Conservation (phyloP, 495 filamentous ascomycete genomes). For the Neurospora intermedia region DNA sequence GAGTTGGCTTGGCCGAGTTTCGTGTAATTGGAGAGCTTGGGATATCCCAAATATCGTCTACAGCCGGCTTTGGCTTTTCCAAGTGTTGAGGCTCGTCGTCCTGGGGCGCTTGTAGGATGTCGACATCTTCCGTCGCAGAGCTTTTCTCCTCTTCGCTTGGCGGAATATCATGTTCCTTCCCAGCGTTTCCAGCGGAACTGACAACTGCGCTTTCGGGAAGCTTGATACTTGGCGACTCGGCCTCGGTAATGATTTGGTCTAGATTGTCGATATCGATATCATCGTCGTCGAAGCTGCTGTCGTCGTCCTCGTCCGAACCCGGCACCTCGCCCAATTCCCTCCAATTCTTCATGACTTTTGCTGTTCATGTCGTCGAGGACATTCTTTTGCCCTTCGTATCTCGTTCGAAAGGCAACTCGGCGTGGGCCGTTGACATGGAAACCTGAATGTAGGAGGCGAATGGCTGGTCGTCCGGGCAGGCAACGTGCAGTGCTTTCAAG, state of each 20-base stretch:
- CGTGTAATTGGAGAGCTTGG: not conserved
- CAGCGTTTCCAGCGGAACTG: not conserved
- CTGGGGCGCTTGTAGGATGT: slow-evolving; percentile 12
- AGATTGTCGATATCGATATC: slow-evolving; percentile 19
- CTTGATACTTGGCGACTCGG: not conserved
- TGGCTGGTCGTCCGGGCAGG: not conserved
- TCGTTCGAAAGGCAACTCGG: not conserved
- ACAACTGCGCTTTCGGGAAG: not conserved
- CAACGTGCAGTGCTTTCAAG: not conserved
- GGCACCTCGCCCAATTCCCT: slow-evolving; percentile 48
- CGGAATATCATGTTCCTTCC: not conserved
- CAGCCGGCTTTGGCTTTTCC: not conserved
- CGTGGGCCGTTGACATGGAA: not conserved
- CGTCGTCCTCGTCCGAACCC: slow-evolving; percentile 47
- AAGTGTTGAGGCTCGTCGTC: not conserved
- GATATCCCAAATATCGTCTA: slow-evolving; percentile 7
- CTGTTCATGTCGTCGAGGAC: slow-evolving; percentile 15
- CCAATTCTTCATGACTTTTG: slow-evolving; percentile 40
- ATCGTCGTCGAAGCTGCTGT: slow-evolving; percentile 28
- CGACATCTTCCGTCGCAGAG: not conserved
- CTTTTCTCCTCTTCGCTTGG: not conserved
- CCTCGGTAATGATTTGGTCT: not conserved
- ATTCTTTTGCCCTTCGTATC: slow-evolving; percentile 14
- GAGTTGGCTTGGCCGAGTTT: not conserved
- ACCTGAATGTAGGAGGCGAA: not conserved